These are phyloP conservation scores for Xylaria hypoxylon DNA, from an alignment of 2,329 filamentous ascomycete species.

Conservation along the genomic window DNA sequence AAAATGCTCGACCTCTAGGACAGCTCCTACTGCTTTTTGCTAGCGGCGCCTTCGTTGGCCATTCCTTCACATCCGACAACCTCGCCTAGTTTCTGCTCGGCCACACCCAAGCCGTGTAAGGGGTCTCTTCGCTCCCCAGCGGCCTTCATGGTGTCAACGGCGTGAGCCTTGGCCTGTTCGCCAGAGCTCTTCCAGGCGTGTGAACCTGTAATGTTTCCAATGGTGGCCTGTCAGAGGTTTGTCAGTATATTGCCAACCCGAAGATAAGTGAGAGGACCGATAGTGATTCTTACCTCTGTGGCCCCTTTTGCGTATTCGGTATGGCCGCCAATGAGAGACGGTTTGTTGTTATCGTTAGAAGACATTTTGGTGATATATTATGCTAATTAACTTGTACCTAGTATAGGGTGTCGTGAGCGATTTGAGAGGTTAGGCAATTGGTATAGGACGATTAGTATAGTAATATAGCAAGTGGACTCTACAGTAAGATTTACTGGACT, in stretches of 20 bases:
- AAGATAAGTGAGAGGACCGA: not conserved
- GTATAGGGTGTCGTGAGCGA: no score
- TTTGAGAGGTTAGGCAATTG: no score
- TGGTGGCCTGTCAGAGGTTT: conserved; percentile 59
- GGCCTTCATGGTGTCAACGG: conserved; percentile 71
- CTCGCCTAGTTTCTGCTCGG: conserved; percentile 73
- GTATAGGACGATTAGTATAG: no score
- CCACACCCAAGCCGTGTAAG: conserved; percentile 68
- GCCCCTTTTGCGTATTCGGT: conserved; percentile 77
- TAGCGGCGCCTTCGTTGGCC: conserved; percentile 70
- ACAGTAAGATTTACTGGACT: no score
- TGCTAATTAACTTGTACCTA: not conserved
- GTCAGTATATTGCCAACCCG: conserved; percentile 1
- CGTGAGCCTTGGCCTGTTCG: conserved; percentile 72
- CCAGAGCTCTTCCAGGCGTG: conserved; percentile 73
- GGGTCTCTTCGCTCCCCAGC: conserved; percentile 68
- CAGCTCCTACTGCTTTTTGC: conserved; percentile 50
- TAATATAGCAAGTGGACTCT: no score
- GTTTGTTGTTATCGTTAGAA: conserved; percentile 54
- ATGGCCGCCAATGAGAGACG: conserved; percentile 72
- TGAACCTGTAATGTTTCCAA: conserved; percentile 72
- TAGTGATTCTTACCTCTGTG: conserved; percentile 64
- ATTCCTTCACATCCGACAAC: conserved; percentile 76
- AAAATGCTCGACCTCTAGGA: conserved; percentile 1
- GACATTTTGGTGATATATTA: conserved; percentile 45